These are phyloP conservation scores for Nakataea oryzae DNA, from an alignment of 2,329 filamentous ascomycete species.

Conservation along the genomic window DNA sequence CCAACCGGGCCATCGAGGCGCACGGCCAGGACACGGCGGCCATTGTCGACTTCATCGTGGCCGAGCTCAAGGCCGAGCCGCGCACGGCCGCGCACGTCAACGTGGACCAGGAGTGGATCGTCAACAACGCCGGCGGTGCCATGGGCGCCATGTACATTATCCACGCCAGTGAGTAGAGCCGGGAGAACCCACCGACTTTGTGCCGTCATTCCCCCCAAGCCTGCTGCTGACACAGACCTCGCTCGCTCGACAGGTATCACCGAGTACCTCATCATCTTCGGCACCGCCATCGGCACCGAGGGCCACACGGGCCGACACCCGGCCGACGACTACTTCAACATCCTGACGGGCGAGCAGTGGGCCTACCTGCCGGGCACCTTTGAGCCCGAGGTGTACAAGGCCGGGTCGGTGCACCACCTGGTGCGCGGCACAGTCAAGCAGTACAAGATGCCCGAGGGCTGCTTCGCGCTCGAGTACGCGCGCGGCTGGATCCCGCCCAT, in stretches of 20 bases:
- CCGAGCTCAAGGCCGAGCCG: slow-evolving; percentile 50
- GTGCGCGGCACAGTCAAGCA: slow-evolving; percentile 64
- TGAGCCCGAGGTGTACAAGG: slow-evolving; percentile 57
- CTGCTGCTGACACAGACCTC: neutral
- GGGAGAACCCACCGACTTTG: too few species aligned
- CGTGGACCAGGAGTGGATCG: slow-evolving; percentile 71
- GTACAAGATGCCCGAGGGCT: slow-evolving; percentile 68
- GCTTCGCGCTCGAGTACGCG: slow-evolving; percentile 77
- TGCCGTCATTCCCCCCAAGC: neutral
- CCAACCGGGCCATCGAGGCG: slow-evolving; percentile 51
- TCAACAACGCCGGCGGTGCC: slow-evolving; percentile 84
- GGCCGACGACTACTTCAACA: slow-evolving; percentile 91
- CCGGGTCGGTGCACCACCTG: slow-evolving; percentile 63
- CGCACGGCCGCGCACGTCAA: slow-evolving; percentile 47
- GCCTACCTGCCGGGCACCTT: slow-evolving; percentile 63
- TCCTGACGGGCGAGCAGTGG: slow-evolving; percentile 66
- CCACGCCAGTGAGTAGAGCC: slow-evolving; percentile 62
- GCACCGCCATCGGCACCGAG: slow-evolving; percentile 73
- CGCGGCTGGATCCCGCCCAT: slow-evolving; percentile 88
- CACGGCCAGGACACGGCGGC: slow-evolving; percentile 67
- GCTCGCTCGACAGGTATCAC: slow-evolving; percentile 53
- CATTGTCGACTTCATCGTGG: slow-evolving; percentile 60
- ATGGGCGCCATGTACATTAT: slow-evolving; percentile 91
- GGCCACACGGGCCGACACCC: slow-evolving; percentile 84
- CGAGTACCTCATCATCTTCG: slow-evolving; percentile 86